These are phyloP conservation scores for Parietaria judaica DNA, from an alignment of 306 rosid species.

Conservation along the genomic window DNA sequence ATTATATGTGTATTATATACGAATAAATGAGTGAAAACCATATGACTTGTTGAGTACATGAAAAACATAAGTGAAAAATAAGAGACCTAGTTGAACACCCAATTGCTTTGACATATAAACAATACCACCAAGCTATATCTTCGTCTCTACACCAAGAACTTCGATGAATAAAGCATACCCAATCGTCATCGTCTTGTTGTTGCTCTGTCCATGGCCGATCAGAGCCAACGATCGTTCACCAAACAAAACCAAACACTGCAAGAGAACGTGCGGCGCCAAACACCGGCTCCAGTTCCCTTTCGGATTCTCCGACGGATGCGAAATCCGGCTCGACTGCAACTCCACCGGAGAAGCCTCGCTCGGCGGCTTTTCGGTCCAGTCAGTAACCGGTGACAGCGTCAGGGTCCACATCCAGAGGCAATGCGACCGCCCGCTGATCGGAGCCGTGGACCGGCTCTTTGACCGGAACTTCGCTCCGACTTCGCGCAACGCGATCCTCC, in stretches of 20 bases:
- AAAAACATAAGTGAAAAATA: no score
- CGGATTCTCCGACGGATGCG: conserved; percentile 74
- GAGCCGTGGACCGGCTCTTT: conserved; percentile 34
- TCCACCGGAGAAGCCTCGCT: conserved; percentile 22
- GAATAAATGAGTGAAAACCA: no score
- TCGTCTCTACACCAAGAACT: not conserved
- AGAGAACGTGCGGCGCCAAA: conserved; percentile 38
- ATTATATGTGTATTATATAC: no score
- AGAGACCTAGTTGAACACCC: no score
- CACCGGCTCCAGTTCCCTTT: conserved; percentile 39
- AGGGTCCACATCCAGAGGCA: conserved; percentile 29
- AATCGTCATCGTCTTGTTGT: not conserved
- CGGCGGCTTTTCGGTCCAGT: conserved; percentile 47
- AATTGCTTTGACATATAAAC: no score
- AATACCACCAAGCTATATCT: no score
- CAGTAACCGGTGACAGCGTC: conserved; percentile 29
- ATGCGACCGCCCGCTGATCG: conserved; percentile 51
- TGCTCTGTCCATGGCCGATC: conserved; percentile 13
- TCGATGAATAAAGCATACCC: conserved; percentile 6
- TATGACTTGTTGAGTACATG: no score
- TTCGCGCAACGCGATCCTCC: conserved; percentile 50
- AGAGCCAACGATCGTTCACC: conserved; percentile 14
- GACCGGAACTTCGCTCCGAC: conserved; percentile 60
- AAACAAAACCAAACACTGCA: conserved; percentile 33
- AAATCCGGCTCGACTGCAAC: conserved; percentile 51